These are phyloP conservation scores for Melaleuca alternifolia DNA, from an alignment of 345 rosid genomes.

Conservation along the genomic window DNA sequence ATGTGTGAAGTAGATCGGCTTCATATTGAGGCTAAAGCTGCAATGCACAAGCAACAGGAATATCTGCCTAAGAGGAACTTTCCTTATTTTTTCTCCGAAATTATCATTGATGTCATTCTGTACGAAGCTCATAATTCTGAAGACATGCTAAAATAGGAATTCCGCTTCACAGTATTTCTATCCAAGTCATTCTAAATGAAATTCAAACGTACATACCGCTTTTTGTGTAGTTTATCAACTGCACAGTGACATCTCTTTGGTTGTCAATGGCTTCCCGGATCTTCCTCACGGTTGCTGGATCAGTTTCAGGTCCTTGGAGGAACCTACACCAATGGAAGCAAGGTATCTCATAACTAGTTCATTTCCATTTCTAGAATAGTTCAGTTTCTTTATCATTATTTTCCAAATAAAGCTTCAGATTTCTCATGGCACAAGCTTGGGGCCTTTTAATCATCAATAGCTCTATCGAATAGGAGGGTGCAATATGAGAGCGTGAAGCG, in stretches of 20 bases:
- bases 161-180: background rate
- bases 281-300: conserved; percentile 81
- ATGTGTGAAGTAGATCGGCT: background rate
- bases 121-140: background rate
- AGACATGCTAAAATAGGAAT: background rate
- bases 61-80: background rate
- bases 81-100: background rate
- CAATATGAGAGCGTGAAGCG: background rate
- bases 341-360: background rate
- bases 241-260: conserved; percentile 85
- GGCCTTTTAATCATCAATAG: background rate
- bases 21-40: background rate
- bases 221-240: conserved; percentile 90
- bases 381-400: background rate
- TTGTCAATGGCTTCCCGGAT: conserved; percentile 84
- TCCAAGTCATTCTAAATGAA: background rate
- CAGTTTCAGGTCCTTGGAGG: conserved; percentile 97
- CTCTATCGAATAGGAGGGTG: background rate
- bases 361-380: background rate
- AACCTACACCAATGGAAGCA: conserved; percentile 34
- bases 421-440: background rate
- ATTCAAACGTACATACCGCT: conserved; percentile 41
- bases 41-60: background rate
- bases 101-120: background rate
- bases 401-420: background rate